phyloP scores from a whole-genome alignment of 1,139 yeast genomes.

The Blastobotrys serpentis region DNA sequence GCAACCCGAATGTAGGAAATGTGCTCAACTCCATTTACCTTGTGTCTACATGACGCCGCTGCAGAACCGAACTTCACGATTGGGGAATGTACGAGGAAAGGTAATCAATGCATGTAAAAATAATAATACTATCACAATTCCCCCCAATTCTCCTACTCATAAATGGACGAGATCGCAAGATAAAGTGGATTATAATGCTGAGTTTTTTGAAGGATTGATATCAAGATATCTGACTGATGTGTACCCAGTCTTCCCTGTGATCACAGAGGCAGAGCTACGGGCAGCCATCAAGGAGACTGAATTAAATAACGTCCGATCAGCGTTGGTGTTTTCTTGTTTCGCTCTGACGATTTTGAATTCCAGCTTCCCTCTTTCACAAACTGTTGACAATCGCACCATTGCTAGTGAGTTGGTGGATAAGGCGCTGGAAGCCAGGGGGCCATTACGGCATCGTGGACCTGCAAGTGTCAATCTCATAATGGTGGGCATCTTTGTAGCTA shows the following conservation, averaged over 20 bases:
- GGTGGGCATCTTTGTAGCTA: conserved; percentile 20
- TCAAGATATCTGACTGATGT: conserved; percentile 18
- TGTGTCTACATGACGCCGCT: conserved; percentile 18
- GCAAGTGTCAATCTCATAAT: conserved; percentile 16
- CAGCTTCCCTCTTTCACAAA: neutral
- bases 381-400: neutral
- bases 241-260: conserved; percentile 25
- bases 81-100: conserved; percentile 22
- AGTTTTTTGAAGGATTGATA: conserved; percentile 17
- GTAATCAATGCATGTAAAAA: conserved; percentile 19
- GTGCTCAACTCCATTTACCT: conserved; percentile 17
- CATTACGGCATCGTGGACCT: conserved; percentile 14
- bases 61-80: conserved; percentile 10
- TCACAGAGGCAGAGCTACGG: conserved; percentile 20
- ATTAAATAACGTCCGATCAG: conserved; percentile 15
- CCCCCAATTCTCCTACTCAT: too few relatives aligned
- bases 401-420: conserved; percentile 15
- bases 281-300: conserved; percentile 14
- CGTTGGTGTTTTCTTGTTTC: conserved; percentile 23
- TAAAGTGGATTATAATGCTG: conserved; percentile 9
- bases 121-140: neutral
- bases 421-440: conserved; percentile 21
- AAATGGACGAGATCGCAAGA: neutral
- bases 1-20: conserved; percentile 21
- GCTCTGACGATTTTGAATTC: conserved; percentile 23